Conservation (phyloP, 164 flowering plant species). For the Piper longum region DNA sequence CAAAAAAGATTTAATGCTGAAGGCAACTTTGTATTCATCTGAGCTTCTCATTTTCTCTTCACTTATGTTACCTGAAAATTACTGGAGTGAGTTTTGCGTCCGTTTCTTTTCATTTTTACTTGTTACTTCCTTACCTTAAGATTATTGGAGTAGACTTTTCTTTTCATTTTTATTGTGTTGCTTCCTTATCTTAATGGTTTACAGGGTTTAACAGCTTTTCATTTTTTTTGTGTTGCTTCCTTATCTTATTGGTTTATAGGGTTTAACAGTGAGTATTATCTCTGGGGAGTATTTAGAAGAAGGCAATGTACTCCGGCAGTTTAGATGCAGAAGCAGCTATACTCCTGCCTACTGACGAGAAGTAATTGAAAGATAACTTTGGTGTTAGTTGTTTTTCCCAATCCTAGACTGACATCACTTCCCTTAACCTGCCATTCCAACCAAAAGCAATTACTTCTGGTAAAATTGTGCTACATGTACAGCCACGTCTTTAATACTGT, state of each 20-base stretch:
- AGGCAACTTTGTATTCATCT: conserved; percentile 7
- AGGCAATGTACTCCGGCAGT: background rate
- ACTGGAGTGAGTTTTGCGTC: conserved; percentile 17
- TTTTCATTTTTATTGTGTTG: background rate
- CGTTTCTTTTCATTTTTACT: background rate
- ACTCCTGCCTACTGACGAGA: background rate
- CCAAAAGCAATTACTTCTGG: no score
- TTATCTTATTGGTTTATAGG: conserved; percentile 10
- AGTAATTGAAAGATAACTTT: no score
- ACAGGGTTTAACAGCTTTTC: background rate
- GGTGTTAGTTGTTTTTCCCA: no score
- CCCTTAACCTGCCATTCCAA: no score
- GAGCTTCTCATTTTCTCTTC: conserved; percentile 26
- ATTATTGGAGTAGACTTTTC: background rate
- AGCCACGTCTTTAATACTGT: no score
- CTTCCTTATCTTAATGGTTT: background rate
- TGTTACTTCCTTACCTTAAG: background rate
- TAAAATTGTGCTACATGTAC: no score
- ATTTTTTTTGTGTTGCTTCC: background rate
- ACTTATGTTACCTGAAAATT: conserved; percentile 13
- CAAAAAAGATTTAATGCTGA: conserved; percentile 12
- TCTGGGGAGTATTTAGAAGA: conserved; percentile 27
- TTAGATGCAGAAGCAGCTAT: background rate
- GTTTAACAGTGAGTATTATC: conserved; percentile 14
- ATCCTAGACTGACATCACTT: no score